Evolutionary conservation across 129 eudicot genomes (phyloP).

Genomic region (Rutidosis leptorrhynchoides): DNA sequence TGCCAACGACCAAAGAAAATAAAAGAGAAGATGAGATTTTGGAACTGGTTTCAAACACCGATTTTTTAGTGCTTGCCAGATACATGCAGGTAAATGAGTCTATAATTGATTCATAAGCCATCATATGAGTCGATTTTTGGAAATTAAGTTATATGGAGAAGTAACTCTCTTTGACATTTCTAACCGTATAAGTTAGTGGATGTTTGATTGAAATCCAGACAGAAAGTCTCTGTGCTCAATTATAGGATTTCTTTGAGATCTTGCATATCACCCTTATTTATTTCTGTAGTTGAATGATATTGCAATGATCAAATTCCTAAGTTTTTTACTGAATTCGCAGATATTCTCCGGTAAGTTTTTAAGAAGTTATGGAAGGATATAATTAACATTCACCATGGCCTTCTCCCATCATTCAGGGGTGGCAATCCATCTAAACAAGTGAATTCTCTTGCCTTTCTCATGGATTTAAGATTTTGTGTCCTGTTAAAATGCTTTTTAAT

Average conservation of each 20-base stretch:
- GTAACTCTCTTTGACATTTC: too few relatives aligned
- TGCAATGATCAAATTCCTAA: too few relatives aligned
- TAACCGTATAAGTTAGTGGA: too few relatives aligned
- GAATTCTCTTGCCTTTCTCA: not conserved
- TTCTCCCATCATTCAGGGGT: slow-evolving; percentile 93
- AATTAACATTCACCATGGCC: slow-evolving; percentile 95
- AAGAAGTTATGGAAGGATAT: slow-evolving; percentile 63
- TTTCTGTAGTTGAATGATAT: too few relatives aligned
- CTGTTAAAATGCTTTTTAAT: not conserved
- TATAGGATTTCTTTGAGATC: slow-evolving; percentile 57
- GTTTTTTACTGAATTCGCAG: too few relatives aligned
- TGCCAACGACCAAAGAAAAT: slow-evolving; percentile 40
- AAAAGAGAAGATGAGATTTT: slow-evolving; percentile 68
- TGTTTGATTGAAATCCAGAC: too few relatives aligned
- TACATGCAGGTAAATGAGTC: slow-evolving; percentile 84
- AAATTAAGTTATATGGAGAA: too few relatives aligned
- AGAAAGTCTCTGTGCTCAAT: too few relatives aligned
- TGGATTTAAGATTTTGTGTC: not conserved
- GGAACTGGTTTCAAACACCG: slow-evolving; percentile 76
- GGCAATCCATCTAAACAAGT: slow-evolving; percentile 93
- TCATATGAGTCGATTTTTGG: too few relatives aligned
- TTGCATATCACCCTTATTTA: too few relatives aligned
- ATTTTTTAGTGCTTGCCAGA: slow-evolving; percentile 91
- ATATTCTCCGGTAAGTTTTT: too few relatives aligned
- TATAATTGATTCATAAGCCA: not conserved